These are phyloP conservation scores for Colletotrichum liriopes DNA, from an alignment of 2,329 filamentous ascomycete species.

Conservation along the genomic window DNA sequence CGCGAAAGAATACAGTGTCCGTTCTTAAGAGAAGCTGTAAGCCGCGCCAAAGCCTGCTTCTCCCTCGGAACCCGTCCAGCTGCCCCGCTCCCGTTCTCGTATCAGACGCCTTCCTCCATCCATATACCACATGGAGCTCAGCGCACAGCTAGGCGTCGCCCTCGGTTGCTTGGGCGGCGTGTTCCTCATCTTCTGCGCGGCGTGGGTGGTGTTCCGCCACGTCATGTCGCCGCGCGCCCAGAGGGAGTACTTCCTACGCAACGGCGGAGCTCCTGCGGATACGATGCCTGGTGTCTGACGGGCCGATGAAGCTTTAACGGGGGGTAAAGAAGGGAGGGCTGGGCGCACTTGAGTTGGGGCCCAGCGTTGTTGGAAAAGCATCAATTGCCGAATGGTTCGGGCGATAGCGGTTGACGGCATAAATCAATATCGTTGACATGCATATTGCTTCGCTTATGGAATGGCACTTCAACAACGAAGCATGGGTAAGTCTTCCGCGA, in stretches of 20 bases:
- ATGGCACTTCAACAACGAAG: neutral
- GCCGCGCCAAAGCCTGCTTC: neutral
- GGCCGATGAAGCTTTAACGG: neutral
- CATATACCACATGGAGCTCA: neutral
- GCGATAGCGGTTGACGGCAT: neutral
- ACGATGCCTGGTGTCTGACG: constrained; percentile 4
- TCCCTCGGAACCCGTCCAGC: neutral
- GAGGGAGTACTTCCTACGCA: constrained; percentile 19
- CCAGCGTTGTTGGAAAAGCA: neutral
- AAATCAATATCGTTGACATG: neutral
- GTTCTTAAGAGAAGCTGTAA: neutral
- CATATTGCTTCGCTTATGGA: neutral
- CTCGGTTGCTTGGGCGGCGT: neutral
- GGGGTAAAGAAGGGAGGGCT: neutral
- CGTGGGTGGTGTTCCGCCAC: neutral
- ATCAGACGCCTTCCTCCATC: neutral
- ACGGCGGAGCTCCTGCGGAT: neutral
- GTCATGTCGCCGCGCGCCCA: constrained; percentile 31
- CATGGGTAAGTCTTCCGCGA: neutral
- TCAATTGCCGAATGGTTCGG: neutral
- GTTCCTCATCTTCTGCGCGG: neutral
- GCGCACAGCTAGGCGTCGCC: neutral
- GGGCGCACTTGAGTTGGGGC: neutral
- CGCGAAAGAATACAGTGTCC: neutral
- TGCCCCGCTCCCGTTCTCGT: neutral